These are phyloP conservation scores for Zygosaccharomyces siamensis DNA, from an alignment of 805 yeast species.

Conservation along the genomic window DNA sequence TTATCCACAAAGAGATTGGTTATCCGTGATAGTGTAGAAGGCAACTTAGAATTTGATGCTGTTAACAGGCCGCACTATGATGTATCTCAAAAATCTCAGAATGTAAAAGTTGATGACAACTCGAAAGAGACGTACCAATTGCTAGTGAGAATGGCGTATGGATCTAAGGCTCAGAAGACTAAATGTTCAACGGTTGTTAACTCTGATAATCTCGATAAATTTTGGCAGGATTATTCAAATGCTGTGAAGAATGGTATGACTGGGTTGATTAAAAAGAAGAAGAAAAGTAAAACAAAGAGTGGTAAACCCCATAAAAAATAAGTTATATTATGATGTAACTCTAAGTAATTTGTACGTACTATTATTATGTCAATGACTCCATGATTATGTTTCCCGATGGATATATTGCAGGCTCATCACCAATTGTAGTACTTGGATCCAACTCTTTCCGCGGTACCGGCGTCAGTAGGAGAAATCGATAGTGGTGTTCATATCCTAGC, in stretches of 20 bases:
- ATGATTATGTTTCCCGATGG: slow-evolving; percentile 65
- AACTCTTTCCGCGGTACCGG: slow-evolving; percentile 55
- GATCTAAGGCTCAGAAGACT: slow-evolving; percentile 36
- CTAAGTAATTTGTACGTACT: slow-evolving; percentile 4
- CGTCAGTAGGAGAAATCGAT: slow-evolving; percentile 46
- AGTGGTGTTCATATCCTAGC: slow-evolving; percentile 42
- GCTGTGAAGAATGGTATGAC: slow-evolving; percentile 64
- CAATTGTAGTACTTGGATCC: slow-evolving; percentile 32
- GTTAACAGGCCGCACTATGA: slow-evolving; percentile 35
- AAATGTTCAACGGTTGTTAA: slow-evolving; percentile 72
- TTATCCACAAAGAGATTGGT: slow-evolving; percentile 30
- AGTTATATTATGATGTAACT: background rate
- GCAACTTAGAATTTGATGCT: slow-evolving; percentile 49
- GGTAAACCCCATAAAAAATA: slow-evolving; percentile 15
- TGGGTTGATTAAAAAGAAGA: slow-evolving; percentile 78
- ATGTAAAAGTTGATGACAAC: slow-evolving; percentile 8
- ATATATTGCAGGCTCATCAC: slow-evolving; percentile 45
- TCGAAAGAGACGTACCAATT: slow-evolving; percentile 48
- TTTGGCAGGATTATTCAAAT: slow-evolving; percentile 73
- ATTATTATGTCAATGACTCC: slow-evolving; percentile 30
- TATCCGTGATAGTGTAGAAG: slow-evolving; percentile 29
- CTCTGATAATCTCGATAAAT: slow-evolving; percentile 53
- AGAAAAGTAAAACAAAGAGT: slow-evolving; percentile 44
- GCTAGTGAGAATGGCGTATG: slow-evolving; percentile 52
- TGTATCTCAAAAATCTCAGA: slow-evolving; percentile 26